Percentiles rank a stretch among this genome's conserved stretches.
Evolutionary conservation across 306 rosid species (phyloP).

Genomic region (Mucuna pruriens): DNA sequence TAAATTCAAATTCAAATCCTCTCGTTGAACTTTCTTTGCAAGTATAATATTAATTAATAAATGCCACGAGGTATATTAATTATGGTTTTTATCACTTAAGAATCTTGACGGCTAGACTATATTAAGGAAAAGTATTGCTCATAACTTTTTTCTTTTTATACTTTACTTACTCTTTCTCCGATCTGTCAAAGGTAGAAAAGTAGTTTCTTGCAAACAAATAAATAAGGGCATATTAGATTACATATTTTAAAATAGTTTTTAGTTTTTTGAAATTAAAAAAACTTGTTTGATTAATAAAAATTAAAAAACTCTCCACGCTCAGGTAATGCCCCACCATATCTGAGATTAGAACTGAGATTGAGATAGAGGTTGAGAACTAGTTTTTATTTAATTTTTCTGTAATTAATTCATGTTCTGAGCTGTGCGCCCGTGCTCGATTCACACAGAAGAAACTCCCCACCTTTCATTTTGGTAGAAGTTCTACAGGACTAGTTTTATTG

Average conservation of each 20-base stretch:
- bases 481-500: neutral
- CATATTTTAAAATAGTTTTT: too few relatives aligned
- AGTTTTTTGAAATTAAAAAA: too few relatives aligned
- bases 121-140: neutral
- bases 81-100: neutral
- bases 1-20: neutral
- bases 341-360: too few relatives aligned
- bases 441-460: neutral
- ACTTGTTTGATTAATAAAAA: too few relatives aligned
- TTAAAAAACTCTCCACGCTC: too few relatives aligned
- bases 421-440: neutral
- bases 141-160: neutral
- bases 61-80: neutral
- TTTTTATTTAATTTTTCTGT: neutral
- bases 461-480: neutral
- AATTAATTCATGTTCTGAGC: constrained; percentile 25
- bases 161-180: neutral
- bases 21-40: neutral
- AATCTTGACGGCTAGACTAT: neutral
- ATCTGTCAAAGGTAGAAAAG: neutral
- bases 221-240: too few relatives aligned
- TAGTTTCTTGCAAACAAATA: neutral
- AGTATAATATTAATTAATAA: neutral
- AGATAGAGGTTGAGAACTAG: neutral
- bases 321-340: too few relatives aligned